Conservation (phyloP, 2,329 filamentous ascomycete species). For the Pseudogymnoascus sp. region DNA sequence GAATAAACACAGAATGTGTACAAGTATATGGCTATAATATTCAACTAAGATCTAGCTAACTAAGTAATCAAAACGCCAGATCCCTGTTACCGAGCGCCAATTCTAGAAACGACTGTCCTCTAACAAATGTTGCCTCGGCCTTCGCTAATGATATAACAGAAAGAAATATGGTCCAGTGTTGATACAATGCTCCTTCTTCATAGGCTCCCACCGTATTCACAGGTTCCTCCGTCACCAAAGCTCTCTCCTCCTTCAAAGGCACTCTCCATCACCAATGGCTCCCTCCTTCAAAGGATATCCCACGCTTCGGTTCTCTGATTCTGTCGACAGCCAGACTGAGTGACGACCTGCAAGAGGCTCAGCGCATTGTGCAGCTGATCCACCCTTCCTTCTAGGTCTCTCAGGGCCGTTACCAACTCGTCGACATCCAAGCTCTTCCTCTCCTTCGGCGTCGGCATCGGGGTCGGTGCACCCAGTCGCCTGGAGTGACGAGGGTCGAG, state of each 20-base stretch:
- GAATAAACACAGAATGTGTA: neutral
- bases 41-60: neutral
- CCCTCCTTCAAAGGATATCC: neutral
- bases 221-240: neutral
- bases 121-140: conserved; percentile 24
- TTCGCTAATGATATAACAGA: conserved; percentile 31
- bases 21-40: neutral
- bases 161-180: conserved; percentile 22
- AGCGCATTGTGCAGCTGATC: neutral
- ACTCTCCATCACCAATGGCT: neutral
- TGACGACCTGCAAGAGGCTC: neutral
- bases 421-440: conserved; percentile 1
- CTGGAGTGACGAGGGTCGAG: neutral
- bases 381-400: neutral
- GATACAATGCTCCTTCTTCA: neutral
- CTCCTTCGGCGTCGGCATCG: neutral
- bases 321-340: neutral
- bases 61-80: neutral
- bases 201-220: neutral
- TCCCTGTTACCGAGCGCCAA: conserved; percentile 30
- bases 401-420: neutral
- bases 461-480: neutral
- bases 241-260: neutral
- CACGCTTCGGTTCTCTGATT: neutral
- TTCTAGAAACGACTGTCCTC: conserved; percentile 35